Base-by-base conservation (phyloP, 2,329 filamentous ascomycete genomes). In the Madurella mycetomatis region DNA sequence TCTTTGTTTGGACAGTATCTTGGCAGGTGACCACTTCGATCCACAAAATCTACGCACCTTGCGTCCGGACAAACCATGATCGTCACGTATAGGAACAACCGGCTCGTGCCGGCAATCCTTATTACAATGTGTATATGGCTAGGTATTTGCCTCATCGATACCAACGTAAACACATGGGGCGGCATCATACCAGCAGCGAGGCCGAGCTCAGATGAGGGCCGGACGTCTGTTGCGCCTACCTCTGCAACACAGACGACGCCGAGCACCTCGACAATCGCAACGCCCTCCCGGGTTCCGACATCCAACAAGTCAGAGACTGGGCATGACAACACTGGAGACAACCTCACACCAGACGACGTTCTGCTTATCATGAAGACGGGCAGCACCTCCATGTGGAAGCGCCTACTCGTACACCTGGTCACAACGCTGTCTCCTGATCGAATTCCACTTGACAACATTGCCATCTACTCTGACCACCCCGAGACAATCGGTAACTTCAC, bases 311-410 rank as follows among this genome's bases (percentile, higher is more conserved):
- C 25, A 4, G 25, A 25, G 7, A 7, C 25, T 25, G 25, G 7
- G 4, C 25, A 25, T 25, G 25, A 7, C 25, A 3, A 7, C 25
- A 25, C 25, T 25, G 25, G 18, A 5, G 41, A 34, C 13, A 15
- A 47, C 32, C 40, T 57, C 16, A 39, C 52, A 8, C 39, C 55
- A 8, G 17, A 19, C 4, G 52, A 57, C n/a, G 49, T 57, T 12
- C 42, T 57, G 3, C 41, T 57, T 15, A 49, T 57, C 19, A 41
- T 57, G 37, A 57, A 57, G 34, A 57, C 55, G 9, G 55, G 55
- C 34, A 52, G 41, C 45, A 57, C 55, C 2, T 54, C 55, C 8
- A 49, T 57, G 37, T 57, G 52, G 51, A 57, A 57, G 19, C 55
- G 55, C n/a, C 40, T 57, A 1, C 55, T 54, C n/a, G 17, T 57